Evolutionary conservation across 169 alveolate species (phyloP), one percentile per base, ranked within the genome.

Genomic region (Plasmodium malariae): DNA sequence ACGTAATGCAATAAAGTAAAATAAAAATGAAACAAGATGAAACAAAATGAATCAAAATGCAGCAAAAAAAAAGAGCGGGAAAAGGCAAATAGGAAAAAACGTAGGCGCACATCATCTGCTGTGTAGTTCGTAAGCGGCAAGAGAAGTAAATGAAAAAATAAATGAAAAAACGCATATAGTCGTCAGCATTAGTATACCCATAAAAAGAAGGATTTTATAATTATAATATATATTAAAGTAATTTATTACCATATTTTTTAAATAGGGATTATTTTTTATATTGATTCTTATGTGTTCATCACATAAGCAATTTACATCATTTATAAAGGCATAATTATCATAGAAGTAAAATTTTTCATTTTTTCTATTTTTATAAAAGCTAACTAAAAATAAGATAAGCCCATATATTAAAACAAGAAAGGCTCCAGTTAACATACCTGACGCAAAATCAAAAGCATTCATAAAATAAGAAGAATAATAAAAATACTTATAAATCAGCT

Each of bases 381-480:
- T 30, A 63, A 54, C 37, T n/a, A 62, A 63, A 63, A 62, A 78
- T 7, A n/a, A 28, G 9, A 63, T 26, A 7, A 78, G 4, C 63
- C 89, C 89, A 68, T 78, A 78, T 26, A 60, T 21, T 11, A 78
- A 78, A 54, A 78, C 89, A 45, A 78, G 32, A 11, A 63, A 12
- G 0, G 30, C 28, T 78, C 89, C 89, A n/a, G n/a, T 14, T 36
- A 63, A 69, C 7, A 78, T 14, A 14, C 89, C 89, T 14, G 70
- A 28, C 1, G 78, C 89, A 54, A 78, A 78, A 54, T 78, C 89
- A 37, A 62, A 78, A 24, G 28, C 65, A 78, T 78, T 78, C 19
- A 43, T 60, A 37, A 43, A 78, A 55, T 78, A 78, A 17, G 89
- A 78, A 24, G 89, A 43, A 2, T 17, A 32, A 69, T 78, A 37